Evolutionary conservation across 225 moss, liverwort and hornwort genomes (phyloP), one percentile per base, ranked within the genome.

Genomic region (Polytrichum commune): DNA sequence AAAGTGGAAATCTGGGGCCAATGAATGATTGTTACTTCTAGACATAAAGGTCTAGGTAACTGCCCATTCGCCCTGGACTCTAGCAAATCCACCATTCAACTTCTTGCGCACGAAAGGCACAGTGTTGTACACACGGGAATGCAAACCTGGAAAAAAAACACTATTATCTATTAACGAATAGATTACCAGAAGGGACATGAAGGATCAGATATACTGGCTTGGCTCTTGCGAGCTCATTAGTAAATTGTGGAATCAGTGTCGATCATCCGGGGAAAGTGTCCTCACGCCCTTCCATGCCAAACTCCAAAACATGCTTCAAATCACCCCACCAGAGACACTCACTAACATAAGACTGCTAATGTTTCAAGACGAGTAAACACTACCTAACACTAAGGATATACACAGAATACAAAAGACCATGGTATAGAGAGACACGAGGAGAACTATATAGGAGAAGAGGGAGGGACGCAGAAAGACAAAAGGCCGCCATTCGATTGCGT

Each of bases 111-210:
- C 46, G 46, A 46, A 46, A 46, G 46, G 46, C 46, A 62, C 69
- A 69, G 78, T 56, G 65, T 63, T 69, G 78, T 73, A 63, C 72
- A 69, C 68, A 73, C 73, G 72, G 72, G 78, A 73, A 60, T 73
- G 73, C 73, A 46, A 0, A 4, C 5, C 7, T 30, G n/a, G 27
- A 38, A 32, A 1, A 18, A 5, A 24, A 26, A 61, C 18, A 66
- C 18, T 26, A 28, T n/a, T 0, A 33, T 24, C 0, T 60, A 29
- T 57, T 9, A 22, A 60, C 25, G 19, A 28, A 72, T 7, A 20
- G 1, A 28, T 4, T 54, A 0, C 8, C 18, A 29, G 19, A 35
- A 66, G 22, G 0, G 1, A 66, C 66, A 38, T 66, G 66, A 46
- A 35, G 38, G 38, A 67, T 67, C 38, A 38, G 66, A 67, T 23